Percentiles rank a stretch among this genome's conserved stretches.
phyloP scores from a whole-genome alignment of 169 alveolate genomes.

The Amoebophrya sp. region DNA sequence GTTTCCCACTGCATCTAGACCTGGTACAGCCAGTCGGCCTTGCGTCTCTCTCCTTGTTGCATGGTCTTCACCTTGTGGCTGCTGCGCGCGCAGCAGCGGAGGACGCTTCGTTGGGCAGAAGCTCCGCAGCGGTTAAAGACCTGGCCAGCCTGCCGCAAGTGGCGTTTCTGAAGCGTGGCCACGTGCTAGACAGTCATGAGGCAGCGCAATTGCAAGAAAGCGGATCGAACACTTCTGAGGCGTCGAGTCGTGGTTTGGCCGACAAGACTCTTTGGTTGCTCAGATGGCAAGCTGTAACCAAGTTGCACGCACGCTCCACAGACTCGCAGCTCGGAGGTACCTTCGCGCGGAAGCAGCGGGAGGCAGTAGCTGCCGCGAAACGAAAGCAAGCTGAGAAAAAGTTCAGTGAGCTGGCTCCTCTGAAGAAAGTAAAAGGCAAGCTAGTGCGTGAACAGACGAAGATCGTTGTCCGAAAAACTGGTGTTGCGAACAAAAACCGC shows the following conservation, averaged over 20 bases:
- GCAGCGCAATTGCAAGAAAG: not conserved
- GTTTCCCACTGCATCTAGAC: not conserved
- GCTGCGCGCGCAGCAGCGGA: not conserved
- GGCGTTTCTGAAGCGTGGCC: not conserved
- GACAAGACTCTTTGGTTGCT: not conserved
- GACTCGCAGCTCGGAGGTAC: not conserved
- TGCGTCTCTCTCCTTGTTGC: not conserved
- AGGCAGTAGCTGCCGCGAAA: not conserved
- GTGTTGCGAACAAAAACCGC: not conserved
- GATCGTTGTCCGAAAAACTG: not conserved
- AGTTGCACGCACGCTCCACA: not conserved
- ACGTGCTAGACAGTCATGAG: not conserved
- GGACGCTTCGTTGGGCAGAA: no score
- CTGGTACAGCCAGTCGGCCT: not conserved
- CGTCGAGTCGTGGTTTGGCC: no score
- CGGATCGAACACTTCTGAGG: no score
- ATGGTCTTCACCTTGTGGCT: not conserved
- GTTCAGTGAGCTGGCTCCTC: not conserved
- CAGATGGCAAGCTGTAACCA: not conserved
- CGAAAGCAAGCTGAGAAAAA: not conserved
- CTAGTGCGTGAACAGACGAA: not conserved
- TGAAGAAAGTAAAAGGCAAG: not conserved
- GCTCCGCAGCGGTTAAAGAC: not conserved
- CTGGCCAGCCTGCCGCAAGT: not conserved
- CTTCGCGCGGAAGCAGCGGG: not conserved